Base-by-base conservation (phyloP, 208 protist species). In the Porcisia deanei region DNA sequence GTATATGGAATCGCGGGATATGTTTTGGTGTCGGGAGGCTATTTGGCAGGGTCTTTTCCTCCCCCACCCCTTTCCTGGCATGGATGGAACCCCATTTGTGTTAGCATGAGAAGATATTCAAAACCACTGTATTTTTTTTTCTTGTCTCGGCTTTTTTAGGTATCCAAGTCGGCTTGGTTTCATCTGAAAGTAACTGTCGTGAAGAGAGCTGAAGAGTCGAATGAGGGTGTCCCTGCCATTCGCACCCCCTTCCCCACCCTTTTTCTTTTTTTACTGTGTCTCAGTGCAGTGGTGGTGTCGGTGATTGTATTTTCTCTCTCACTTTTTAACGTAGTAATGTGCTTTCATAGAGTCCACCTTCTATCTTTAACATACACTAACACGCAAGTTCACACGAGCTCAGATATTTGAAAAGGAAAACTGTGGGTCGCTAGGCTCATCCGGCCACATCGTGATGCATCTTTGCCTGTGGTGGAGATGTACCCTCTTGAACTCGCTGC, bases 371-470 rank as follows among this genome's bases (percentile, higher is more conserved):
- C n/a, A 45, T 73, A 78, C 34, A 45, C 53, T 37, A 22, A 39
- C 53, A 75, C n/a, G 34, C 39, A 68, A 30, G 0, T 68, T 8
- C 2, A 9, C 37, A 75, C 59, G 75, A 37, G 25, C 30, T n/a
- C 49, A 76, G 41, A 66, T 20, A 41, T 30, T 30, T 30, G 37
- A 54, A 53, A 76, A 20, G 39, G 14, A 58, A 65, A 71, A 18
- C 47, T 34, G 18, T 45, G 9, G 30, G 30, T 30, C 30, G 30
- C 30, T 30, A 30, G 30, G 30, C 30, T 30, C 30, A 30, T 30
- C 30, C 30, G 30, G 30, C 30, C 30, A 30, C 30, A 30, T 30
- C 30, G 30, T 30, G 30, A 30, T 30, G 30, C 30, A 30, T 30
- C 30, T 30, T 30, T 30, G 30, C 30, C 30, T 30, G 30, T 30